Evolutionary conservation across 805 yeast species (phyloP).

Genomic region (Jamesozyma jinghongensis): DNA sequence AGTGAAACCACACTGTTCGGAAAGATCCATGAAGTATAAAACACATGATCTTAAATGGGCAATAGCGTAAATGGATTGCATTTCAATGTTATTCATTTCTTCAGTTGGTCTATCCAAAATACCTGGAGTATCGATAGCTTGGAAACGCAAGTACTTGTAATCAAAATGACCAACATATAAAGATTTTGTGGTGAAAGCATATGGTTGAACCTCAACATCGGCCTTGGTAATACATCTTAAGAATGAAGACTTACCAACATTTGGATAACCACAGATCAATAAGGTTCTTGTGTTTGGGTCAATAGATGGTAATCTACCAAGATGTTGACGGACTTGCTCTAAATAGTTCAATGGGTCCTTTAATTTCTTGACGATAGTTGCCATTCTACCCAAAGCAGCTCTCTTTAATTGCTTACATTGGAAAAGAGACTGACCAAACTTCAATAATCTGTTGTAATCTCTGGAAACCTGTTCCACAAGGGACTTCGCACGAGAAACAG

Average conservation of each 20-base stretch:
- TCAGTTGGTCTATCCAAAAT: conserved; percentile 97
- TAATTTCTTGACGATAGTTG: conserved; percentile 89
- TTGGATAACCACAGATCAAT: conserved; percentile 97
- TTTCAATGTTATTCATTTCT: conserved; percentile 98
- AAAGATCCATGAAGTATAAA: conserved; percentile 93
- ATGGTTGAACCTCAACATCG: conserved; percentile 98
- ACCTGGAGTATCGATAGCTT: conserved; percentile 99
- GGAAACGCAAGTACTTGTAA: conserved; percentile 94
- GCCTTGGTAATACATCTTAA: conserved; percentile 90
- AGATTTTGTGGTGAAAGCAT: conserved; percentile 97
- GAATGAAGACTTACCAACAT: conserved; percentile 97
- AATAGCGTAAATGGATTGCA: conserved; percentile 98
- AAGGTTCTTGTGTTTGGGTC: conserved; percentile 98
- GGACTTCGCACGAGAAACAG: conserved; percentile 87
- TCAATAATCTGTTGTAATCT: conserved; percentile 87
- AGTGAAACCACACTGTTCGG: conserved; percentile 98
- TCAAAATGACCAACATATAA: conserved; percentile 98
- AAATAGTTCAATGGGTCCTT: conserved; percentile 88
- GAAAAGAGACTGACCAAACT: conserved; percentile 94
- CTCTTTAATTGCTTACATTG: conserved; percentile 98
- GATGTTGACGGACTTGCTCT: conserved; percentile 98
- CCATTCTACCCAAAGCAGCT: conserved; percentile 99
- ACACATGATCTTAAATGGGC: conserved; percentile 97
- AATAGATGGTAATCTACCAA: conserved; percentile 95
- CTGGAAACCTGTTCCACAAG: conserved; percentile 92